phyloP scores from a whole-genome alignment of 371 early-diverging fungal genomes.

The Enterocytospora artemiae region DNA sequence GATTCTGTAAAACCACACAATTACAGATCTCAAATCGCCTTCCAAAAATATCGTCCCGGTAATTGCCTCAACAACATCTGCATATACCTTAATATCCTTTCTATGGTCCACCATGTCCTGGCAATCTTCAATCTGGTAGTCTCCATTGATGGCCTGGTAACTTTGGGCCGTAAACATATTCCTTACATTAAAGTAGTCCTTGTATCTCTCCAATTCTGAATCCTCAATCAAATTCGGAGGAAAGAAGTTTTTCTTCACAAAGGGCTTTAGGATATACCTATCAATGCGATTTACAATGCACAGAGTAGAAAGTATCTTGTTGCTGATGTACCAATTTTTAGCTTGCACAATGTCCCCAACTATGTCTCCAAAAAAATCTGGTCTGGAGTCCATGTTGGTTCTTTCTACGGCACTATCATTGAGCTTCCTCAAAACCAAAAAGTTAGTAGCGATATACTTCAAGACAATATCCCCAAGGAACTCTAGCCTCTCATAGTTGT shows the following conservation, averaged over 20 bases:
- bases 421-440: slow-evolving; percentile 12
- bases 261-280: slow-evolving; percentile 14
- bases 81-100: slow-evolving; percentile 40
- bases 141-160: background rate
- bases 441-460: slow-evolving; percentile 65
- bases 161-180: slow-evolving; percentile 10
- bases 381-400: background rate
- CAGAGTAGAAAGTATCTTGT: slow-evolving; percentile 21
- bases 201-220: background rate
- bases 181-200: slow-evolving; percentile 1
- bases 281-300: slow-evolving; percentile 11
- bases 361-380: background rate
- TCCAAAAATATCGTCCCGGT: slow-evolving; percentile 38
- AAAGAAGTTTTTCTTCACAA: slow-evolving; percentile 15
- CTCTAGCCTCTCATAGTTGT: slow-evolving; percentile 81
- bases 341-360: slow-evolving; percentile 10
- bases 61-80: slow-evolving; percentile 49
- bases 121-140: slow-evolving; percentile 8
- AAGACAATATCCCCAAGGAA: slow-evolving; percentile 80
- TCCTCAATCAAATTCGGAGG: slow-evolving; percentile 20
- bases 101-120: background rate
- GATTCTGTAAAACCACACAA: slow-evolving; percentile 21
- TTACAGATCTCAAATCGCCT: slow-evolving; percentile 11
- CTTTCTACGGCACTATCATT: background rate
- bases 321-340: slow-evolving; percentile 34